Conservation (phyloP, 106 monocot species). For the Dendrobium nobile region DNA sequence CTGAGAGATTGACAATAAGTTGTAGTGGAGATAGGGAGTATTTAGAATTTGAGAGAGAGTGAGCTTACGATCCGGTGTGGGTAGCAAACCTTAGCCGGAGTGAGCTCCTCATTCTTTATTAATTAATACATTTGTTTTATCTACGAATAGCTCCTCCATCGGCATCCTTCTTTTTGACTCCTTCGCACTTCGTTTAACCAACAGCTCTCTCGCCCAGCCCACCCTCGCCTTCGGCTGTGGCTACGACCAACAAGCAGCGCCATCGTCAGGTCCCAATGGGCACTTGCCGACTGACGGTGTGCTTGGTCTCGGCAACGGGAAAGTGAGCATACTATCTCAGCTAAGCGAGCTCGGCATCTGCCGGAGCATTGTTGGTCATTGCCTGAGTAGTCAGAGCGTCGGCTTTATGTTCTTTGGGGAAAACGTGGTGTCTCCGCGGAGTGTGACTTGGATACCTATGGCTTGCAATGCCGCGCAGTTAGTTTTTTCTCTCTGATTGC, state of each 20-base stretch:
- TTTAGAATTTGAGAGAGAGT: no score
- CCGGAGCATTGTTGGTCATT: slow-evolving; percentile 73
- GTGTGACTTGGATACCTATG: slow-evolving; percentile 66
- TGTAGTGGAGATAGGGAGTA: no score
- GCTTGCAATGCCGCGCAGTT: slow-evolving; percentile 22
- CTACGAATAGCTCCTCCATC: slow-evolving; percentile 55
- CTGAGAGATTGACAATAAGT: no score
- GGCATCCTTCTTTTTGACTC: slow-evolving; percentile 77
- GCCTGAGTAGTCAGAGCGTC: slow-evolving; percentile 49
- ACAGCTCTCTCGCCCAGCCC: slow-evolving; percentile 47
- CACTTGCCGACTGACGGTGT: slow-evolving; percentile 59
- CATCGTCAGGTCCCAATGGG: not conserved
- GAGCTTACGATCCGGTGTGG: no score
- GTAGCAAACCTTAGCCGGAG: no score
- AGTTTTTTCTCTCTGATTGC: not conserved
- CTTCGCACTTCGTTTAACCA: slow-evolving; percentile 46
- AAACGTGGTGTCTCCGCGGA: slow-evolving; percentile 39
- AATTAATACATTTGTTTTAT: no score
- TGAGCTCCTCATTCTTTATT: no score
- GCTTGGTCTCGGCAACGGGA: slow-evolving; percentile 64
- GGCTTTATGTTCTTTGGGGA: slow-evolving; percentile 89
- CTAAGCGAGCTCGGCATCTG: slow-evolving; percentile 49
- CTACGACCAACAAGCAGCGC: slow-evolving; percentile 54
- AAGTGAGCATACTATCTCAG: slow-evolving; percentile 54
- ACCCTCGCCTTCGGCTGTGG: slow-evolving; percentile 76